phyloP scores from a whole-genome alignment of 2,329 filamentous ascomycete species.

The Sclerotinia trifoliorum region DNA sequence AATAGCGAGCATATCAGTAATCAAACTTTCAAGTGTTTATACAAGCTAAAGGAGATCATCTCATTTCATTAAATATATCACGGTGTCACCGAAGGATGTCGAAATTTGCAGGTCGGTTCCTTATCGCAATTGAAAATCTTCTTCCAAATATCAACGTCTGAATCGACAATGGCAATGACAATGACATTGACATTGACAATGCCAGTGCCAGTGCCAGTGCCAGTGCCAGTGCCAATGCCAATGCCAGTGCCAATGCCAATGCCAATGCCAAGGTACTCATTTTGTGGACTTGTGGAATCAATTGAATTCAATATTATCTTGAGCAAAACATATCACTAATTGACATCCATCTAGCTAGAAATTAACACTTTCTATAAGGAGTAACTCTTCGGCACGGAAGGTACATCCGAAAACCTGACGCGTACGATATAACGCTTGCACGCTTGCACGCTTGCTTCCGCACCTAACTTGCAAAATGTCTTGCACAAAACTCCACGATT shows the following conservation, averaged over 20 bases:
- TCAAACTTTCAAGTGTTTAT: not conserved
- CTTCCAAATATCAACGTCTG: not conserved
- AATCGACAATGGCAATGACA: not conserved
- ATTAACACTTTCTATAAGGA: not conserved
- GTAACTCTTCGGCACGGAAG: slow-evolving; percentile 10
- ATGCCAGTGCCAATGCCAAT: not conserved
- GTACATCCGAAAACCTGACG: not conserved
- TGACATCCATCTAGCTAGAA: not conserved
- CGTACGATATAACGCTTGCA: slow-evolving; percentile 15
- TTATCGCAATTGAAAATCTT: not conserved
- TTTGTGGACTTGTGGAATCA: slow-evolving; percentile 3
- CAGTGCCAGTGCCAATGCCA: not conserved
- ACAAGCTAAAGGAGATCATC: not conserved
- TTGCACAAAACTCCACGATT: slow-evolving; percentile 16
- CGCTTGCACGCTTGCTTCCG: slow-evolving; percentile 2
- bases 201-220: not conserved
- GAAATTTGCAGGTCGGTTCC: not conserved
- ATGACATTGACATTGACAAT: too few relatives aligned
- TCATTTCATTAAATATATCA: slow-evolving; percentile 10
- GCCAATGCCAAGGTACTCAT: not conserved
- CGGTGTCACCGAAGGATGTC: not conserved
- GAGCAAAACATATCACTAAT: not conserved
- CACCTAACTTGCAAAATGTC: slow-evolving; percentile 6
- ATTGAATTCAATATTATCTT: not conserved
- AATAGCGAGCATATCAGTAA: not conserved